A percentile compares a stretch with the other conserved stretches of the same genome.
phyloP scores from a whole-genome alignment of 2,329 filamentous ascomycete species.

The Leptosphaerulina australis region DNA sequence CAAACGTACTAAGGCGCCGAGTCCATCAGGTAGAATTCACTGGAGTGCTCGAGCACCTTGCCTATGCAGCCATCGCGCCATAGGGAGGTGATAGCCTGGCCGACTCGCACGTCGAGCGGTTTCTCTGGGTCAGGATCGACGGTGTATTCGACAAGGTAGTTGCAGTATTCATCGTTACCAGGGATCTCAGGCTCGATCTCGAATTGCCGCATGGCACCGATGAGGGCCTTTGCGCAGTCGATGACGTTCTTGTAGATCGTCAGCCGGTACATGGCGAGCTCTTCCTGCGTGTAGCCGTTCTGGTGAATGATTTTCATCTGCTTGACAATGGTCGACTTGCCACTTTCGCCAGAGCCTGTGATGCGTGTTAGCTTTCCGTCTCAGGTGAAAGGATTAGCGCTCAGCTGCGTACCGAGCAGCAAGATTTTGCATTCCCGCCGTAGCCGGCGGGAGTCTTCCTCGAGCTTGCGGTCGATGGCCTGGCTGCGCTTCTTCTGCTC shows the following conservation, averaged over 20 bases:
- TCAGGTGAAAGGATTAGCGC: neutral
- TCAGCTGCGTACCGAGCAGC: constrained; percentile 73
- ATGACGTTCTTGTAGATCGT: constrained; percentile 98
- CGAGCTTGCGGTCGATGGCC: constrained; percentile 89
- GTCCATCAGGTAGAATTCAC: constrained; percentile 99
- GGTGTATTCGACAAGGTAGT: constrained; percentile 84
- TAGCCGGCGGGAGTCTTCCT: constrained; percentile 91
- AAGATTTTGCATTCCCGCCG: constrained; percentile 99
- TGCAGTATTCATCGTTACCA: constrained; percentile 73
- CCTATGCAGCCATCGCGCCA: constrained; percentile 89
- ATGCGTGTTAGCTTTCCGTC: constrained; percentile 34
- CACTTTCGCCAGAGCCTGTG: constrained; percentile 93
- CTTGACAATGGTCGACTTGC: constrained; percentile 99
- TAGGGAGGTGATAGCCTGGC: constrained; percentile 80
- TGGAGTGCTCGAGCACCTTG: constrained; percentile 87
- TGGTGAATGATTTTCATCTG: constrained; percentile 99
- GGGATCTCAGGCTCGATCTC: constrained; percentile 77
- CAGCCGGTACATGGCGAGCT: constrained; percentile 89
- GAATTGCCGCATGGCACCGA: constrained; percentile 90
- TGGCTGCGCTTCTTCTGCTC: constrained; percentile 97
- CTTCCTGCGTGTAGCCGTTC: constrained; percentile 94
- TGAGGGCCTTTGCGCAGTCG: constrained; percentile 93
- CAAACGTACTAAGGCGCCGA: constrained; percentile 89
- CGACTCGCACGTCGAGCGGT: constrained; percentile 79
- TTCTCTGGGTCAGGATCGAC: constrained; percentile 90